Percentiles rank a stretch among this genome's conserved stretches.
phyloP scores from a whole-genome alignment of 208 protist species.

The Crithidia brevicula region DNA sequence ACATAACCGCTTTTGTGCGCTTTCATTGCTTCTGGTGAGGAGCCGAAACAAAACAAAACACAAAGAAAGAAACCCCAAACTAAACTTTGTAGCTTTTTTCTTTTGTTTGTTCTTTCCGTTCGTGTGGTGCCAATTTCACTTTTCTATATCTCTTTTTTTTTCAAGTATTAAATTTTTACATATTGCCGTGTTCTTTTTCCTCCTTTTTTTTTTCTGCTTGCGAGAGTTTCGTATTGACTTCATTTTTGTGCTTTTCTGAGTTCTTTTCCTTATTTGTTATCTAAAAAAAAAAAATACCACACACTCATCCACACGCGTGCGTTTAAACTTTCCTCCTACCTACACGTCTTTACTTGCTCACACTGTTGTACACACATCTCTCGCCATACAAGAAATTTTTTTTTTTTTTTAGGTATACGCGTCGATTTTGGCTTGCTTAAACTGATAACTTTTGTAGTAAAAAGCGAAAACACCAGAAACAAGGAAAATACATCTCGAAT shows the following conservation, averaged over 20 bases:
- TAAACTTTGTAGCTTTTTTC: too few relatives aligned
- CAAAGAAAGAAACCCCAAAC: too few relatives aligned
- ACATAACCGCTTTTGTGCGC: too few relatives aligned
- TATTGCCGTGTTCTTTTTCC: background rate
- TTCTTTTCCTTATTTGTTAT: slow-evolving; percentile 4
- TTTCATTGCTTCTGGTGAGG: too few relatives aligned
- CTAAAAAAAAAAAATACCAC: too few relatives aligned
- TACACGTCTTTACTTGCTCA: slow-evolving; percentile 9
- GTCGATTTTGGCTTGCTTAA: too few relatives aligned
- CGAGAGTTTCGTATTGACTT: too few relatives aligned
- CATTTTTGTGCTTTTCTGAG: slow-evolving; percentile 3
- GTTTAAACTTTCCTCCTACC: slow-evolving; percentile 6
- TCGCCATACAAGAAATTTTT: too few relatives aligned
- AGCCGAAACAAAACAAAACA: too few relatives aligned
- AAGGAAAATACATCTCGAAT: background rate
- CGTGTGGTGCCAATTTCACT: background rate
- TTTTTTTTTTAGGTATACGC: too few relatives aligned
- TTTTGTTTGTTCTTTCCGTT: background rate
- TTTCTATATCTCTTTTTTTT: background rate
- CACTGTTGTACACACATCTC: background rate
- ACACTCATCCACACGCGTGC: background rate
- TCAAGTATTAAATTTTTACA: slow-evolving; percentile 3
- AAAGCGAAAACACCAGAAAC: background rate
- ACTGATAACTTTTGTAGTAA: too few relatives aligned
- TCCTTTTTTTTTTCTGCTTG: background rate